Evolutionary conservation across 352 stramenopile species (phyloP).

Genomic region (Plasmopara halstedii): DNA sequence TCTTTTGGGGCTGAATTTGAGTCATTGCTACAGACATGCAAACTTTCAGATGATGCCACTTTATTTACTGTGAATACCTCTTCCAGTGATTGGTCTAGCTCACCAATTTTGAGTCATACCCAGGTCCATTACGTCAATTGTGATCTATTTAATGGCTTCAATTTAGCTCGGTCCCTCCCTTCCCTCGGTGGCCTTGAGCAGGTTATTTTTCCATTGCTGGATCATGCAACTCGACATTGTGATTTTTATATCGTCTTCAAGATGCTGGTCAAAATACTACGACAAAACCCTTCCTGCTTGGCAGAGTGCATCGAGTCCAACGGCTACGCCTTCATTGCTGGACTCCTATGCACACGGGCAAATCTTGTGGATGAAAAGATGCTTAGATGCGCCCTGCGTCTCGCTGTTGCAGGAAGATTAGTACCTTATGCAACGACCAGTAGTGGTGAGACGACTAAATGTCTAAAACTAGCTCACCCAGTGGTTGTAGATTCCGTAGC

Average conservation of each 20-base stretch:
- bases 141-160: conserved; percentile 28
- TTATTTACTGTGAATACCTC: conserved; percentile 63
- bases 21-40: conserved; percentile 42
- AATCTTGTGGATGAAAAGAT: conserved; percentile 43
- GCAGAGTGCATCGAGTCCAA: conserved; percentile 56
- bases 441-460: neutral
- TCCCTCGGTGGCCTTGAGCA: conserved; percentile 51
- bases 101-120: conserved; percentile 14
- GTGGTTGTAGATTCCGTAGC: conserved; percentile 47
- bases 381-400: conserved; percentile 29
- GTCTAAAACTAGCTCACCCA: conserved; percentile 10
- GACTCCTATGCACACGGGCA: conserved; percentile 30
- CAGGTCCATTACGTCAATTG: conserved; percentile 58
- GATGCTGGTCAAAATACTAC: conserved; percentile 39
- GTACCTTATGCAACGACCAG: conserved; percentile 6
- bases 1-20: conserved; percentile 61
- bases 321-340: conserved; percentile 43
- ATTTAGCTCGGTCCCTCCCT: conserved; percentile 51
- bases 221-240: conserved; percentile 33
- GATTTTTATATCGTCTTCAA: conserved; percentile 45
- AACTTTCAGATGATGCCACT: conserved; percentile 42
- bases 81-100: conserved; percentile 20
- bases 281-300: conserved; percentile 48
- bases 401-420: conserved; percentile 43
- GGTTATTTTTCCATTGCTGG: conserved; percentile 53